Evolutionary conservation across 1,284 basidiomycete genomes (phyloP), one percentile per base, ranked within the genome.

Genomic region (Trametes pubescens): DNA sequence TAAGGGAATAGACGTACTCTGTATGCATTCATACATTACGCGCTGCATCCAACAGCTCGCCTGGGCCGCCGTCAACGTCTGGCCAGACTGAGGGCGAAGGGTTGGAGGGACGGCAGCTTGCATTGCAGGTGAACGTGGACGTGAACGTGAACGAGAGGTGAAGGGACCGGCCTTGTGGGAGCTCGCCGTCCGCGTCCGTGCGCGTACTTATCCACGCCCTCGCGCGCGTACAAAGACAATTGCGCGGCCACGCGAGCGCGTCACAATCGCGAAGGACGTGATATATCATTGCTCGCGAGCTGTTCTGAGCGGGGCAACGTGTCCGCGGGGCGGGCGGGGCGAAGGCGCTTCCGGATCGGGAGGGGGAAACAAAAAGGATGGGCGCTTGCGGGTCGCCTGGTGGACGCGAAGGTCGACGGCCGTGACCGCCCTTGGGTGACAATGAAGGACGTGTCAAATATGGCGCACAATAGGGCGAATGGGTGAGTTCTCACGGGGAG

Each of bases 141-240:
- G 11, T 38, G 37, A 11, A 38, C 29, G 37, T 38, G 14, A 38
- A 38, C 37, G 49, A 14, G 49, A 51, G 49, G 57, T 68, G 67
- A 58, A 68, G 56, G 67, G 53, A 44, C 67, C 67, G 16, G 67
- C 64, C 67, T 64, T 62, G 64, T 48, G 34, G 51, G 43, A 58
- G 32, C 44, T 52, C 32, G 32, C 38, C 43, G 16, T 47, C 37
- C 63, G 37, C 46, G 29, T 51, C 32, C 38, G 52, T n/a, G 11
- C 35, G 22, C 29, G 35, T 65, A 68, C 67, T 66, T 68, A 64
- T 58, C 43, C 44, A 26, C 26, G 18, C 18, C 35, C 51, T 18
- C 53, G n/a, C 21, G 62, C 57, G 67, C 24, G 52, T 6, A 40
- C 57, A 54, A 21, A 55, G 57, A 68, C 67, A 68, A 68, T 68